These are phyloP conservation scores for Salix suchowensis DNA, from an alignment of 345 rosid species.

Conservation along the genomic window DNA sequence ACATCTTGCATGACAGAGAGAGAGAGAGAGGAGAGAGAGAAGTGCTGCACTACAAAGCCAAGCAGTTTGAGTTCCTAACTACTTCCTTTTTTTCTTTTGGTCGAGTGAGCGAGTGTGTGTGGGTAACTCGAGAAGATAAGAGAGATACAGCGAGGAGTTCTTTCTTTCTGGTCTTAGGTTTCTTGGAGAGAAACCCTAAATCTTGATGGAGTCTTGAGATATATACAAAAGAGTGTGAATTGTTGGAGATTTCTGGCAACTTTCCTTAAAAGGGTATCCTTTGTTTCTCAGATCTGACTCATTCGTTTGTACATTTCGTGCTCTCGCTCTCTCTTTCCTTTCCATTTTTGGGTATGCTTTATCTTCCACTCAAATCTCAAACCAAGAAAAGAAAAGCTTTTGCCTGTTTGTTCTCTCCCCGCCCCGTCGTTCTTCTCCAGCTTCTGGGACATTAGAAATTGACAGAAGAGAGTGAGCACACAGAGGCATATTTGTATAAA, in stretches of 20 bases:
- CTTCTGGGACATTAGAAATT: constrained; percentile 49
- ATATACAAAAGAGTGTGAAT: neutral
- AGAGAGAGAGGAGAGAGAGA: neutral
- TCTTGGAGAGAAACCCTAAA: constrained; percentile 30
- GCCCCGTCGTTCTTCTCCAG: neutral
- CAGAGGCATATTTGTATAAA: constrained; percentile 61
- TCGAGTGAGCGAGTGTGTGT: neutral
- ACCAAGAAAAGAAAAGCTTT: neutral
- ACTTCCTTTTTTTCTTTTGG: neutral
- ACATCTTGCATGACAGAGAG: constrained; percentile 44
- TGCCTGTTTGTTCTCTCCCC: neutral
- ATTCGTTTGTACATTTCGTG: constrained; percentile 6
- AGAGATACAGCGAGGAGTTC: neutral
- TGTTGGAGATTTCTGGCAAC: constrained; percentile 21
- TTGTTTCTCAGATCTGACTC: constrained; percentile 52
- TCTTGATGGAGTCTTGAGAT: neutral
- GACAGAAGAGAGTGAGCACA: constrained; percentile 99
- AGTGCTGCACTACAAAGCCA: neutral
- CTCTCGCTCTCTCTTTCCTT: neutral
- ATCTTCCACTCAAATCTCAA: neutral
- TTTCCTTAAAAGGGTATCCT: constrained; percentile 35
- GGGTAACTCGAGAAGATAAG: neutral
- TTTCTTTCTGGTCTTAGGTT: neutral
- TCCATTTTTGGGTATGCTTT: neutral
- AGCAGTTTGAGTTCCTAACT: neutral